A percentile compares a stretch with the other conserved stretches of the same genome.
phyloP scores from a whole-genome alignment of 2,329 filamentous ascomycete genomes.

The Eurotiales sp. region DNA sequence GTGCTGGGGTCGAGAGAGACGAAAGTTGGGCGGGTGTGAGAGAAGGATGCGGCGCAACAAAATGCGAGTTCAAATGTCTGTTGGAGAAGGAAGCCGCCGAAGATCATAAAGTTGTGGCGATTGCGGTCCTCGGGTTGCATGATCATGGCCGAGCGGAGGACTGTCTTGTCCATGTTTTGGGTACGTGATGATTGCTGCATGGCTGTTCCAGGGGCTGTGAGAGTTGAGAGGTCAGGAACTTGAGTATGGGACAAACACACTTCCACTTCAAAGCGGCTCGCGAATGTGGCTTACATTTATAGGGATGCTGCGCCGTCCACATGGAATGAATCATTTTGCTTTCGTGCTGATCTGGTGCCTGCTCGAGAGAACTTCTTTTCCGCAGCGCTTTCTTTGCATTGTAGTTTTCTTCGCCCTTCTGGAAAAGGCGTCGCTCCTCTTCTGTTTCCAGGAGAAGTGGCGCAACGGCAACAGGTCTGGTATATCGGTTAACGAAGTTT shows the following conservation, averaged over 20 bases:
- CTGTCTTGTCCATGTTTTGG: conserved; percentile 60
- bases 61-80: conserved; percentile 74
- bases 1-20: conserved; percentile 69
- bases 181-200: conserved; percentile 55
- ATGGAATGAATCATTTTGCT: conserved; percentile 69
- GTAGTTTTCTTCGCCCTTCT: conserved; percentile 62
- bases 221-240: background rate
- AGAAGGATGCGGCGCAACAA: conserved; percentile 68
- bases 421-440: conserved; percentile 62
- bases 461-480: conserved; percentile 58
- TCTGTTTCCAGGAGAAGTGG: conserved; percentile 60
- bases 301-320: conserved; percentile 66
- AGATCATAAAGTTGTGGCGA: conserved; percentile 73
- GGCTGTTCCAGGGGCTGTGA: conserved; percentile 52
- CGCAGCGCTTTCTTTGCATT: conserved; percentile 62
- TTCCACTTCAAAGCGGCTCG: background rate
- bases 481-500: conserved; percentile 14
- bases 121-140: conserved; percentile 73
- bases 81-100: conserved; percentile 70
- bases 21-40: conserved; percentile 66
- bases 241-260: background rate
- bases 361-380: conserved; percentile 59
- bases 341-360: conserved; percentile 67
- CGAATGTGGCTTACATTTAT: conserved; percentile 48
- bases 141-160: conserved; percentile 63